Conservation (phyloP, 2,329 filamentous ascomycete genomes). For the Fusarium camptoceras region DNA sequence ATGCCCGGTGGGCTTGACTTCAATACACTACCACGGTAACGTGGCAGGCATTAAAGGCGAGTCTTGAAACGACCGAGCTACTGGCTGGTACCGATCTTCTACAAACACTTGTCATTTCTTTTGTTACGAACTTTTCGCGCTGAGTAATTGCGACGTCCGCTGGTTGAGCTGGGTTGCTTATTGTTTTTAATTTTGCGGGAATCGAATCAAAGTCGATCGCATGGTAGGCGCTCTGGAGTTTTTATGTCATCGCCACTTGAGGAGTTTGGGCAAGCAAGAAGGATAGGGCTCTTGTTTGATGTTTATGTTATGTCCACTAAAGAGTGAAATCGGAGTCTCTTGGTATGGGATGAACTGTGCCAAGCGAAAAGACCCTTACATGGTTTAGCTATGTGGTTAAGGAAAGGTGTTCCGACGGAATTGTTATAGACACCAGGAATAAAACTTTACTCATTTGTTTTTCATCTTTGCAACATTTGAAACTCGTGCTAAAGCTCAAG, state of each 20-base stretch:
- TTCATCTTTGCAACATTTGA: not conserved
- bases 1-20: slow-evolving; percentile 48
- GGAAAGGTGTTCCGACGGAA: slow-evolving; percentile 7
- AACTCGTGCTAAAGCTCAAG: not conserved
- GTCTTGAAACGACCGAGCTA: not conserved
- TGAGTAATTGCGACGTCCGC: not conserved
- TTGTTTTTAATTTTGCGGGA: not conserved
- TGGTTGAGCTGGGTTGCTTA: not conserved
- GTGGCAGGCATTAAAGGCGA: not conserved
- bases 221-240: slow-evolving; percentile 30
- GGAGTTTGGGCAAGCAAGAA: not conserved
- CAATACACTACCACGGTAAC: not conserved
- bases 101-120: not conserved
- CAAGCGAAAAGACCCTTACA: not conserved
- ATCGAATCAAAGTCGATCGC: slow-evolving; percentile 10
- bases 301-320: not conserved
- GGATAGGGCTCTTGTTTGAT: not conserved
- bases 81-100: slow-evolving; percentile 4
- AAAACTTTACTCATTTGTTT: slow-evolving; percentile 9
- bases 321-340: slow-evolving; percentile 1
- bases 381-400: not conserved
- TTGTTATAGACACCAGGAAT: slow-evolving; percentile 15
- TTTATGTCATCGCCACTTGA: not conserved
- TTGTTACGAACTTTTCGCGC: not conserved
- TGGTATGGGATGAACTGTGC: slow-evolving; percentile 2